phyloP scores from a whole-genome alignment of 768 basidiomycete genomes.

The Pulveroboletus sp. region DNA sequence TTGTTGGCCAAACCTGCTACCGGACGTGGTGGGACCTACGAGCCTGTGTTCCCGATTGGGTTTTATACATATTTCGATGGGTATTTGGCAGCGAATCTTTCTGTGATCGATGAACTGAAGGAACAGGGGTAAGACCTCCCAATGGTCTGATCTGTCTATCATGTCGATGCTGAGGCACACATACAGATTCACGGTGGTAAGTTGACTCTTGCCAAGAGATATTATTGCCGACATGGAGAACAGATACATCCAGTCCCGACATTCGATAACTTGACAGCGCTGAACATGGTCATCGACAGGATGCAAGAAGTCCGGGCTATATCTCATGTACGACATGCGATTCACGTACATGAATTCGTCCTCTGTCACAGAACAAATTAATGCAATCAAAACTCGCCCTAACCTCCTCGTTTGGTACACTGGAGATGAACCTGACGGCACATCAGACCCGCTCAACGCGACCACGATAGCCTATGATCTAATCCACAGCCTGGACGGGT shows the following conservation, averaged over 20 bases:
- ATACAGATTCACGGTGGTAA: conserved; percentile 29
- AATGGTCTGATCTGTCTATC: background rate
- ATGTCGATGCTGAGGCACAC: background rate
- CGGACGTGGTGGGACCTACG: conserved; percentile 45
- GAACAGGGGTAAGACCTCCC: conserved; percentile 25
- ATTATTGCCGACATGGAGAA: background rate
- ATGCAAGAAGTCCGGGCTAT: conserved; percentile 69
- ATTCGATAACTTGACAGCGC: conserved; percentile 53
- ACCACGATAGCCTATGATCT: conserved; percentile 45
- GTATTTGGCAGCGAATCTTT: conserved; percentile 17
- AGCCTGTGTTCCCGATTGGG: conserved; percentile 46
- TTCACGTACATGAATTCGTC: conserved; percentile 61
- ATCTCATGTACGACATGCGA: conserved; percentile 84
- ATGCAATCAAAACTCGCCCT: conserved; percentile 56
- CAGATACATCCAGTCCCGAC: conserved; percentile 69
- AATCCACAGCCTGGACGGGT: conserved; percentile 58
- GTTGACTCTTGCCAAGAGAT: conserved; percentile 6
- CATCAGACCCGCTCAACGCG: conserved; percentile 60
- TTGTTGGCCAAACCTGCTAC: conserved; percentile 47
- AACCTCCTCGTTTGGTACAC: conserved; percentile 75
- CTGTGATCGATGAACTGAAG: conserved; percentile 30
- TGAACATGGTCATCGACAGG: conserved; percentile 56
- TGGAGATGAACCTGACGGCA: conserved; percentile 71
- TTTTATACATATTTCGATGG: conserved; percentile 43
- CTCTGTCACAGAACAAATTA: conserved; percentile 63